phyloP scores from a whole-genome alignment of 108 stramenopile genomes.

The Cyclostephanos invisitatus region DNA sequence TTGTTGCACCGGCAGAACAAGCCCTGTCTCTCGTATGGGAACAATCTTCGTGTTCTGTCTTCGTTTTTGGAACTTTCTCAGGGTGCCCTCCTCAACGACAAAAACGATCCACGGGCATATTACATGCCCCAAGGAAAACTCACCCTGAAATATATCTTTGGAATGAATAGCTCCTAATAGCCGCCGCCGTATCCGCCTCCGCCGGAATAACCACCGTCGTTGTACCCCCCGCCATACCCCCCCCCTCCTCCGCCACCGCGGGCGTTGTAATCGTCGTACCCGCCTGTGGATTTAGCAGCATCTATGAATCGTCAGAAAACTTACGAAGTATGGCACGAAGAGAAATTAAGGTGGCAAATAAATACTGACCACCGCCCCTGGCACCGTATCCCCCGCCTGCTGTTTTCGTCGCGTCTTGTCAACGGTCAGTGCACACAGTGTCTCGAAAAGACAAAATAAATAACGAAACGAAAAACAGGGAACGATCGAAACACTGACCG shows the following conservation, averaged over 20 bases:
- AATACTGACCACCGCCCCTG: slow-evolving; percentile 27
- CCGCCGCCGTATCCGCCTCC: slow-evolving; percentile 53
- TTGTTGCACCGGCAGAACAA: too few relatives aligned
- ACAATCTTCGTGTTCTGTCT: not conserved
- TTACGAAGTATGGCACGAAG: not conserved
- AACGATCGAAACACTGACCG: not conserved
- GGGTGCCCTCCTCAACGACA: not conserved
- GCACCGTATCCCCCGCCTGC: slow-evolving; percentile 55
- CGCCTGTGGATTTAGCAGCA: slow-evolving; percentile 24
- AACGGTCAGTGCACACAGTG: not conserved
- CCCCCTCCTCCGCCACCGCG: slow-evolving; percentile 27
- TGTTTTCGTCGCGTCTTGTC: slow-evolving; percentile 32
- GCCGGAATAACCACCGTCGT: slow-evolving; percentile 17
- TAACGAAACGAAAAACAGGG: not conserved
- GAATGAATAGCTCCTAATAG: slow-evolving; percentile 17
- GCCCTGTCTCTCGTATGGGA: not conserved
- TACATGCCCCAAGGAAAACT: not conserved
- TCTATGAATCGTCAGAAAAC: not conserved
- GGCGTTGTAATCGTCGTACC: slow-evolving; percentile 49
- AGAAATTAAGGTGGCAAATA: not conserved
- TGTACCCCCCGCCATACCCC: slow-evolving; percentile 18
- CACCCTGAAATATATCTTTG: slow-evolving; percentile 2
- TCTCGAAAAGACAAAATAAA: not conserved
- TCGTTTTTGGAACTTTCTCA: slow-evolving; percentile 1
- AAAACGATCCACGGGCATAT: too few relatives aligned